Evolutionary conservation across 192 early-diverging fungal genomes (phyloP), one percentile per base, ranked within the genome.

Genomic region (Linnemannia schmuckeri): DNA sequence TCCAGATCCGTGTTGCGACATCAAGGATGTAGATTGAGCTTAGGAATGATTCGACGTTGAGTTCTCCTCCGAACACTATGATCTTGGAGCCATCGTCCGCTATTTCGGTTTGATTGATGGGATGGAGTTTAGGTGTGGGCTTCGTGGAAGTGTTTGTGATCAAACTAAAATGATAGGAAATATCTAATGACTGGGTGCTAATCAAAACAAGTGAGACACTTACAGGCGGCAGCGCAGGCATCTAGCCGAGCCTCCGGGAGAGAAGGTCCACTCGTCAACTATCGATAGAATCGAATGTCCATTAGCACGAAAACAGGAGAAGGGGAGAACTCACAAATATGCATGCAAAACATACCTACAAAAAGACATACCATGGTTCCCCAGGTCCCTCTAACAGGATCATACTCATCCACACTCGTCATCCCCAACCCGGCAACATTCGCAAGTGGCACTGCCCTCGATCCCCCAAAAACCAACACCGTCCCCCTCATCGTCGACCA

Each of bases 401-500:
- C 77, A 40, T 76, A 79, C 68, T 85, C 83, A 5, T 33, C 52
- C 8, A 85, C 22, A 33, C 18, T 75, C 4, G n/a, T 33, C 77
- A 85, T 18, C 15, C 63, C 75, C 22, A 80, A 40, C 10, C 78
- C 78, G 38, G 38, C n/a, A 6, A 70, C 18, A 22, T 9, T 3
- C 8, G 22, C 63, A 66, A 30, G 7, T 0, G 70, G 17, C 70
- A 72, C 38, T 1, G 75, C 83, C 27, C 78, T 42, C 33, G 79
- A 81, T 20, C 84, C 84, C 38, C 84, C 84, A 76, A 87, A 77
- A 4, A 75, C 75, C 47, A 87, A 41, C 18, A 87, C 63, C 12
- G 75, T 57, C 6, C 74, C 78, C 40, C 71, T 69, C 8, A 69
- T 22, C 18, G 52, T 74, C 38, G 84, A 87, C 84, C 84, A 87